A percentile compares a stretch with the other conserved stretches of the same genome.
These are phyloP conservation scores for Sporobolomyces phaffii DNA, from an alignment of 768 basidiomycete species.

Conservation along the genomic window DNA sequence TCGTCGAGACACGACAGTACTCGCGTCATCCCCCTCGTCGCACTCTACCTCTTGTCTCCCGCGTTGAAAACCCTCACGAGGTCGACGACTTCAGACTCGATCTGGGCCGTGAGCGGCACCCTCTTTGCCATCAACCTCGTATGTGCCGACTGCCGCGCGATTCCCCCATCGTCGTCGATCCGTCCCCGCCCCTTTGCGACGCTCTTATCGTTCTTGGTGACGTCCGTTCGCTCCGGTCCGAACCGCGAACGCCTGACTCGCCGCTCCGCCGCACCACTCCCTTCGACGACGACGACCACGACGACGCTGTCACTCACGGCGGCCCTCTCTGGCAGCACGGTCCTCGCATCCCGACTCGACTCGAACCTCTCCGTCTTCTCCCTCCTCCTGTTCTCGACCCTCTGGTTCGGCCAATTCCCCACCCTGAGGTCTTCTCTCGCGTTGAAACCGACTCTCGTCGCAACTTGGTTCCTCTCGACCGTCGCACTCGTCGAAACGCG, in stretches of 20 bases:
- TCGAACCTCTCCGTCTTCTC: slow-evolving; percentile 83
- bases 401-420: slow-evolving; percentile 77
- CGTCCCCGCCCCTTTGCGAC: not conserved
- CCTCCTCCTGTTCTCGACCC: slow-evolving; percentile 74
- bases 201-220: not conserved
- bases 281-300: no score
- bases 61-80: slow-evolving; percentile 85
- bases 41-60: slow-evolving; percentile 82
- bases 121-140: slow-evolving; percentile 76
- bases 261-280: slow-evolving; percentile 12
- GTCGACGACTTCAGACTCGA: slow-evolving; percentile 91
- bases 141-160: slow-evolving; percentile 68
- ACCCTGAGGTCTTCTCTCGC: slow-evolving; percentile 50
- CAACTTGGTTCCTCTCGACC: slow-evolving; percentile 53
- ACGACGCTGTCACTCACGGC: slow-evolving; percentile 54
- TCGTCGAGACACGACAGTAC: not conserved
- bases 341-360: slow-evolving; percentile 79
- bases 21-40: slow-evolving; percentile 76
- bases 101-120: slow-evolving; percentile 78
- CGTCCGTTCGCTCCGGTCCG: not conserved
- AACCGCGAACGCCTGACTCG: not conserved
- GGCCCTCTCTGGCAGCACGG: slow-evolving; percentile 83
- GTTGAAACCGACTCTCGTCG: slow-evolving; percentile 9
- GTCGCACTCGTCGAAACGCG: slow-evolving; percentile 41
- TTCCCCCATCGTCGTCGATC: not conserved